Percentiles rank a stretch among this genome's conserved stretches.
These are phyloP conservation scores for Petunia hybrid DNA, from an alignment of 305 asterid species.

Conservation along the genomic window DNA sequence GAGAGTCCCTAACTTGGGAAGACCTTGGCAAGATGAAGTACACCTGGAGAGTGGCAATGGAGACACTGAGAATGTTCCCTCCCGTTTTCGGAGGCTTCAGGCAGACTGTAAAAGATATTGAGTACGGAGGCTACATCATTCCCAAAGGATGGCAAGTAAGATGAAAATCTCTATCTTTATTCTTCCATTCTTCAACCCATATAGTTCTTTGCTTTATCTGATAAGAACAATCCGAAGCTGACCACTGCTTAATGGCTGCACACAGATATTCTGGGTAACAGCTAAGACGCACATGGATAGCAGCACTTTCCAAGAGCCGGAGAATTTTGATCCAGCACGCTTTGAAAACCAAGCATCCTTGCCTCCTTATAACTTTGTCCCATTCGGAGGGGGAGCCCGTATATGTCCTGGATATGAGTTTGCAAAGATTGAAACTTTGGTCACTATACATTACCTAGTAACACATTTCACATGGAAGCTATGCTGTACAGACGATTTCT, in stretches of 20 bases:
- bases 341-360: slow-evolving; percentile 58
- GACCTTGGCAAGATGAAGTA: slow-evolving; percentile 77
- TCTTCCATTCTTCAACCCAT: background rate
- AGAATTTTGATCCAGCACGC: slow-evolving; percentile 57
- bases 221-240: background rate
- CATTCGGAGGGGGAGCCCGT: slow-evolving; percentile 72
- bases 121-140: slow-evolving; percentile 65
- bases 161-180: background rate
- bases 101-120: slow-evolving; percentile 58
- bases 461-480: slow-evolving; percentile 65
- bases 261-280: slow-evolving; percentile 67
- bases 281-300: slow-evolving; percentile 76
- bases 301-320: slow-evolving; percentile 57
- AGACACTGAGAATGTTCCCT: slow-evolving; percentile 64
- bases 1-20: slow-evolving; percentile 66
- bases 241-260: slow-evolving; percentile 7
- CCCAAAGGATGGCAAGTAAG: slow-evolving; percentile 92
- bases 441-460: slow-evolving; percentile 59
- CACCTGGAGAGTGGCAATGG: slow-evolving; percentile 80
- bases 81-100: slow-evolving; percentile 74
- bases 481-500: slow-evolving; percentile 51
- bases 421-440: slow-evolving; percentile 65
- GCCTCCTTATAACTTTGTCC: slow-evolving; percentile 65
- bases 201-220: background rate
- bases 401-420: slow-evolving; percentile 80